Base-by-base conservation (phyloP, 441 rosid species). In the Pelargonium myrrhifolium region DNA sequence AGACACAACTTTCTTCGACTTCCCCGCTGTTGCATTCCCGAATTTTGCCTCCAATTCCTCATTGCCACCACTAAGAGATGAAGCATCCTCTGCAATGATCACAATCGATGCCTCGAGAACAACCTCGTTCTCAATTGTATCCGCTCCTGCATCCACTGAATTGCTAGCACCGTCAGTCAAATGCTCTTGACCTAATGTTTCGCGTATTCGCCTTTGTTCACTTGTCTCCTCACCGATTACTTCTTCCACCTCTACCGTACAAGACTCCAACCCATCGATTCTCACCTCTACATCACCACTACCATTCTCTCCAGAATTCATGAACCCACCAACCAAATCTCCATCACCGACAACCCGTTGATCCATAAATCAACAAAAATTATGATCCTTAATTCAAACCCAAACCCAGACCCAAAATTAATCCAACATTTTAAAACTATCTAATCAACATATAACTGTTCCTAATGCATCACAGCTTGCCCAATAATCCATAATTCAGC, bases 71-170 rank as follows among this genome's bases (percentile, higher is more conserved):
- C 64, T 68, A 62, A 45, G 65, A 76, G 61, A 55, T 10, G 58
- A 62, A 56, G 74, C 72, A 75, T 80, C 77, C 62, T 79, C 74
- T 18, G 75, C 64, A 70, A 74, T 75, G 51, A 77, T 74, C 22
- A 43, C 42, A 69, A 74, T 69, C 63, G 68, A 70, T 18, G 77
- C 77, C 80, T 80, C 83, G 0, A 6, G 59, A 66, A 62, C 81
- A 66, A 9, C 74, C 22, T 42, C 8, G 47, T 42, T 42, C 47
- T 42, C 47, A 8, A 42, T 42, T 42, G 10, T 42, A 9, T 42
- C 47, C 47, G 10, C 47, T 42, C 47, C 47, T 2, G 11, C 72
- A 45, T 72, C 62, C 37, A 37, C 74, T 45, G 65, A 66, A 55
- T 40, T 72, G 65, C 65, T 62, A 31, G 71, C 76, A 69, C 62